A percentile compares a stretch with the other conserved stretches of the same genome.
These are phyloP conservation scores for Sporodiniella umbellata DNA, from an alignment of 371 early-diverging fungal genomes.

Conservation along the genomic window DNA sequence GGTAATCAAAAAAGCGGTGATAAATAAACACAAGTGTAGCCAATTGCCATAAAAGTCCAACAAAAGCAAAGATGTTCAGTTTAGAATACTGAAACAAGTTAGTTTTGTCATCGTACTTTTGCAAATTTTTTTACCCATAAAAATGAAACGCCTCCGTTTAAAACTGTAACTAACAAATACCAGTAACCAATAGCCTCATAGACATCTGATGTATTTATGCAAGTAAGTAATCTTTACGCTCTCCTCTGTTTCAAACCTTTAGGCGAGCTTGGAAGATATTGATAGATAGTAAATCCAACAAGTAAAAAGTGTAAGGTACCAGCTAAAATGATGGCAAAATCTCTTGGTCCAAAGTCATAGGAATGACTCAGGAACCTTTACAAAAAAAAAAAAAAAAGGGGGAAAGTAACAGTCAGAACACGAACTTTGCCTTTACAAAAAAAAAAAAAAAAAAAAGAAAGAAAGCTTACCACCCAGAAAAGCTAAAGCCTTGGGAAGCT, in stretches of 20 bases:
- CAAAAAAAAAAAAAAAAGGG: background rate
- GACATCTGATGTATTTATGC: slow-evolving; percentile 20
- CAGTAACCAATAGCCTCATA: slow-evolving; percentile 43
- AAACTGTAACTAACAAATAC: slow-evolving; percentile 35
- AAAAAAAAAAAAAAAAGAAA: no score
- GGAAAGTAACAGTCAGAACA: background rate
- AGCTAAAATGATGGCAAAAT: slow-evolving; percentile 34
- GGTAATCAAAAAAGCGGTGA: slow-evolving; percentile 43
- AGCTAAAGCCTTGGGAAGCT: slow-evolving; percentile 37
- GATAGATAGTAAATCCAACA: slow-evolving; percentile 45
- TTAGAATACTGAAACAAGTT: slow-evolving; percentile 22
- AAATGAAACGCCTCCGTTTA: slow-evolving; percentile 31
- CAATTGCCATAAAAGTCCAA: slow-evolving; percentile 41
- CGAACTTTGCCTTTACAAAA: background rate
- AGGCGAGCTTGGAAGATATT: slow-evolving; percentile 44
- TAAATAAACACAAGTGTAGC: slow-evolving; percentile 39
- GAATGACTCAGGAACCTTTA: slow-evolving; percentile 39
- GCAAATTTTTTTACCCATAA: slow-evolving; percentile 28
- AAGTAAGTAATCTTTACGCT: background rate
- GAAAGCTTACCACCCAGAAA: slow-evolving; percentile 24
- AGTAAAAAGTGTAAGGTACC: slow-evolving; percentile 34
- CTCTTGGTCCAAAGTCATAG: slow-evolving; percentile 31
- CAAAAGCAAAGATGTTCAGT: slow-evolving; percentile 36
- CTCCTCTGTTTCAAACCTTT: no score
- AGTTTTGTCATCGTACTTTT: background rate